Conservation (phyloP, 495 filamentous ascomycete genomes). For the Rostrohypoxylon terebratum region DNA sequence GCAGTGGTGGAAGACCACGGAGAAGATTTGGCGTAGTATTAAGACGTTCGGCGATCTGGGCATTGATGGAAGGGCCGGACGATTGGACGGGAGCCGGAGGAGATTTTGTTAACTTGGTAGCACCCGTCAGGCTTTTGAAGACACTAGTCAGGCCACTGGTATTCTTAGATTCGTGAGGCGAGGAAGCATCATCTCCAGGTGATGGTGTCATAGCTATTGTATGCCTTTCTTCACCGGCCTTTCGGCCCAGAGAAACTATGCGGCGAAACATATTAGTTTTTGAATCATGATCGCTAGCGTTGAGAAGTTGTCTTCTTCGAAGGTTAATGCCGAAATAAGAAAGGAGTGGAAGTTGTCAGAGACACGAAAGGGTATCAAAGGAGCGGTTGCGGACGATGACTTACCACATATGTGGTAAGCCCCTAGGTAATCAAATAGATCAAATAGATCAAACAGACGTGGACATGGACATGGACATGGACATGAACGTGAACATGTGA, state of each 20-base stretch:
- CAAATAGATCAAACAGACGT: constrained; percentile 30
- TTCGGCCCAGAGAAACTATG: constrained; percentile 59
- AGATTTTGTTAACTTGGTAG: constrained; percentile 57
- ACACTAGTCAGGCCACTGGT: constrained; percentile 65
- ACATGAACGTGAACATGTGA: neutral
- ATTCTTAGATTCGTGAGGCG: constrained; percentile 60
- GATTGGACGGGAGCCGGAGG: constrained; percentile 54
- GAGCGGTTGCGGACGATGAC: constrained; percentile 34
- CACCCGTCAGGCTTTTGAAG: constrained; percentile 66
- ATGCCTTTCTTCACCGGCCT: constrained; percentile 53
- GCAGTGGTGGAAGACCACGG: constrained; percentile 53
- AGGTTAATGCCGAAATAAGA: neutral
- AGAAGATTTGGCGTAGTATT: constrained; percentile 46
- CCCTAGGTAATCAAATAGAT: neutral
- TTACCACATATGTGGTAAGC: constrained; percentile 18
- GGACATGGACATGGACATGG: neutral
- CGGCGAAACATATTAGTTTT: constrained; percentile 59
- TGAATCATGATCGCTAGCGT: constrained; percentile 12
- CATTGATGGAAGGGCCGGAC: constrained; percentile 44
- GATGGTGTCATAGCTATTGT: constrained; percentile 66
- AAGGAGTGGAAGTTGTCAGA: constrained; percentile 11
- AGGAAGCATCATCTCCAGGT: constrained; percentile 64
- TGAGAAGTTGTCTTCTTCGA: constrained; percentile 16
- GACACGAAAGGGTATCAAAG: constrained; percentile 8
- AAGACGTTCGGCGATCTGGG: constrained; percentile 51